Evolutionary conservation across 1,284 basidiomycete species (phyloP), one percentile per base, ranked within the genome.

Genomic region (Flammula alnicola): DNA sequence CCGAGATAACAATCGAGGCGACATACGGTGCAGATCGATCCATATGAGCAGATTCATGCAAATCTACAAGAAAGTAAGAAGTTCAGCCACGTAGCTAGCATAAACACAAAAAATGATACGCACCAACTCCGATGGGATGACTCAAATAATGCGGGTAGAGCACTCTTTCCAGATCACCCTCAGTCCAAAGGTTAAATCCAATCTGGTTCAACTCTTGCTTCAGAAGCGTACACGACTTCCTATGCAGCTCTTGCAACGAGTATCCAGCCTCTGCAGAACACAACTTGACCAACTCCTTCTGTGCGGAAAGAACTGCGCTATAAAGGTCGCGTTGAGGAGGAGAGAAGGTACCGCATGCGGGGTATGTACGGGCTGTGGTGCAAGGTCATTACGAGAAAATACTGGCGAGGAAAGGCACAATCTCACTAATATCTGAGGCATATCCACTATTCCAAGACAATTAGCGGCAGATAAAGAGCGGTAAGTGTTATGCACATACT

Each of bases 401-500:
- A 45, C 40, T 29, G 11, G 10, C 9, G 11, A 20, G 38, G 11
- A 52, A 32, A 48, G 19, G 33, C 40, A 14, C 32, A 10, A 66
- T 10, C 81, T 53, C 55, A 89, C 88, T 98, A 60, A 99, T 98
- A 68, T 99, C 96, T 33, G 93, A 95, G 1, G 94, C 93, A 64
- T 99, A 99, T 41, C 93, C 93, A 57, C 90, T 93, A 49, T 32
- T 43, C 11, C 8, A 39, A n/a, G 25, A 32, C 12, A 23, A 25
- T 32, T 20, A 44, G 14, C 30, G 9, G n/a, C 32, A 6, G 39
- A 42, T 3, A 11, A 30, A 35, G 32, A 32, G 38, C 20, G 14
- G 50, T 4, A 39, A 10, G 27, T 29, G 32, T 19, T 27, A 27
- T 26, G 12, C 9, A 67, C 86, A 52, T 64, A 93, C 85, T 91